Evolutionary conservation across 805 yeast genomes (phyloP).

Genomic region (Kluyveromyces starmeri): DNA sequence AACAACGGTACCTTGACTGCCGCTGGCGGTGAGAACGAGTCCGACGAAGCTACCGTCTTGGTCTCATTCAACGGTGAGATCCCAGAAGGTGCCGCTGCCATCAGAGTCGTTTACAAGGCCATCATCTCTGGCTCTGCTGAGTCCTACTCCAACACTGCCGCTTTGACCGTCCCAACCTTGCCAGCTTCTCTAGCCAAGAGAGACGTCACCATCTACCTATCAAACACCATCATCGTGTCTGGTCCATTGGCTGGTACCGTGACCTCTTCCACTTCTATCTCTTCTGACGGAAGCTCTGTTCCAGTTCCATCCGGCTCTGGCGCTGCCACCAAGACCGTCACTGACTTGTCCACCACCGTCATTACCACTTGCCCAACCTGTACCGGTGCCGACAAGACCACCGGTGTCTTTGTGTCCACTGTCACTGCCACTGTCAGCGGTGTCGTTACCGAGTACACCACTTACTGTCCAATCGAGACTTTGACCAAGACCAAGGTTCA

Average conservation of each 20-base stretch:
- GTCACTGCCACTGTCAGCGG: conserved; percentile 18
- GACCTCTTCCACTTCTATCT: conserved; percentile 5
- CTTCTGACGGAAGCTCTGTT: conserved; percentile 4
- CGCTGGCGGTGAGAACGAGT: conserved; percentile 1
- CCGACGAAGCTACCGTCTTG: not conserved
- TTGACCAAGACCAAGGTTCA: conserved; percentile 4
- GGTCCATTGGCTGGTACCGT: conserved; percentile 6
- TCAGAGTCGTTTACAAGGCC: conserved; percentile 4
- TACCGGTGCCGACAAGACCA: conserved; percentile 9
- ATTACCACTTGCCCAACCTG: conserved; percentile 4
- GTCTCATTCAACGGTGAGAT: conserved; percentile 3
- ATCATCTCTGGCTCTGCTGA: conserved; percentile 2
- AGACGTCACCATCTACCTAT: conserved; percentile 3
- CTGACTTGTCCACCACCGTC: conserved; percentile 3
- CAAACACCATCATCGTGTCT: conserved; percentile 3
- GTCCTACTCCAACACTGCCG: conserved; percentile 5
- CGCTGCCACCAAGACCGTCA: conserved; percentile 1
- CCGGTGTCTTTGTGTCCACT: conserved; percentile 15
- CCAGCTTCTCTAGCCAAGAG: conserved; percentile 6
- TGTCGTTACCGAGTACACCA: conserved; percentile 23
- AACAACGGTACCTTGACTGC: conserved; percentile 5
- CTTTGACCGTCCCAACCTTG: conserved; percentile 4
- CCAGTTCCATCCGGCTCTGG: conserved; percentile 1
- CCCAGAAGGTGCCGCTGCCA: conserved; percentile 1
- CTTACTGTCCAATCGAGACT: conserved; percentile 11